Evolutionary conservation across 495 filamentous ascomycete genomes (phyloP).

Genomic region (Hamigera avellanea): DNA sequence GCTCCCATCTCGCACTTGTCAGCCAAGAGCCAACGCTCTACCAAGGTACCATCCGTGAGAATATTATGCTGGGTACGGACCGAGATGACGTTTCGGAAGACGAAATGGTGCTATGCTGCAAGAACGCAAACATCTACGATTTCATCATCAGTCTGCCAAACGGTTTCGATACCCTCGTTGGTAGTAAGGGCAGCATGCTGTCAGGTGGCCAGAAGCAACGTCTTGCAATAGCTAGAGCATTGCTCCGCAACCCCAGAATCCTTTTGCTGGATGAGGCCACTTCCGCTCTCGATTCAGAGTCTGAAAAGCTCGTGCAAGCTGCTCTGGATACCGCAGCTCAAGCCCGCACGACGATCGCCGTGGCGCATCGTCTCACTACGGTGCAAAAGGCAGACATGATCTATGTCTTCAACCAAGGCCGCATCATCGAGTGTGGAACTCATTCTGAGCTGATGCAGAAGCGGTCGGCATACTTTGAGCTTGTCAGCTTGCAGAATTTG

Average conservation of each 20-base stretch:
- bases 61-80: conserved; percentile 25
- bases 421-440: conserved; percentile 60
- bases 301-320: conserved; percentile 71
- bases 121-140: conserved; percentile 19
- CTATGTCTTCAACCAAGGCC: conserved; percentile 70
- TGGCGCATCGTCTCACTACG: conserved; percentile 68
- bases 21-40: conserved; percentile 32
- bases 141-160: conserved; percentile 14
- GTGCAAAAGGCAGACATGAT: conserved; percentile 77
- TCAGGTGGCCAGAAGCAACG: conserved; percentile 81
- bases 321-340: conserved; percentile 63
- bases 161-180: conserved; percentile 44
- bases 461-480: no score
- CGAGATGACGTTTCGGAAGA: conserved; percentile 10
- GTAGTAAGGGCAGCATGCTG: conserved; percentile 64
- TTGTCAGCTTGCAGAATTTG: no score
- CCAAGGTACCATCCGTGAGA: conserved; percentile 32
- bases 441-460: conserved; percentile 57
- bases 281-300: conserved; percentile 68
- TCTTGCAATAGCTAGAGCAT: conserved; percentile 65
- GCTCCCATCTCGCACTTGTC: conserved; percentile 22
- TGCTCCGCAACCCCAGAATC: conserved; percentile 58
- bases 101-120: conserved; percentile 14
- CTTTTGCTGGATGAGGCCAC: conserved; percentile 78
- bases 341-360: conserved; percentile 67